These are phyloP conservation scores for Irpex sp. DNA, from an alignment of 1,284 basidiomycete species.

Conservation along the genomic window DNA sequence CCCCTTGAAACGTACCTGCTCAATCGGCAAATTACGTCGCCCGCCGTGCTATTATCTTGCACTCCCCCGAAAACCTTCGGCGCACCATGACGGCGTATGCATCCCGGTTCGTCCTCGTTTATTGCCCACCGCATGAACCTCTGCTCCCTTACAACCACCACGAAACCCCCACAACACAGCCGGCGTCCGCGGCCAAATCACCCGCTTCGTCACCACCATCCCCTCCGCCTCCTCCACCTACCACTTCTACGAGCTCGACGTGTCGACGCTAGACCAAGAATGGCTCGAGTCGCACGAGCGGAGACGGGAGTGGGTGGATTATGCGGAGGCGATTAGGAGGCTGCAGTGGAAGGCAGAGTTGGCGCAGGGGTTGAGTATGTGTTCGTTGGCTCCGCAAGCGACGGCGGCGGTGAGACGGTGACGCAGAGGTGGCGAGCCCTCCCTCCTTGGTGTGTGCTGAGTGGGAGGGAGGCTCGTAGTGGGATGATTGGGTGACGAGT, in stretches of 20 bases:
- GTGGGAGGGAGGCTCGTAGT: too few relatives aligned
- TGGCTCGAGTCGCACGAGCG: slow-evolving; percentile 77
- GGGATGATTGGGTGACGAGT: too few relatives aligned
- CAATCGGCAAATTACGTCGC: too few relatives aligned
- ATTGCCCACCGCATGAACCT: too few relatives aligned
- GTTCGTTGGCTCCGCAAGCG: slow-evolving; percentile 58
- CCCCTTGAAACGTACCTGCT: slow-evolving; percentile 8
- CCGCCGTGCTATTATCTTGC: too few relatives aligned
- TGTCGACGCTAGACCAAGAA: slow-evolving; percentile 61
- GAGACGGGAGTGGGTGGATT: slow-evolving; percentile 79
- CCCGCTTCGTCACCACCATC: slow-evolving; percentile 73
- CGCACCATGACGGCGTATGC: too few relatives aligned
- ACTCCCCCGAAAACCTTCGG: too few relatives aligned
- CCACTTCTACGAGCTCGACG: slow-evolving; percentile 84
- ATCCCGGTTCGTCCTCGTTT: too few relatives aligned
- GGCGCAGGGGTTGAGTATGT: slow-evolving; percentile 62
- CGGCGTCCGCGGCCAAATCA: slow-evolving; percentile 74
- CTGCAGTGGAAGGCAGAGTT: slow-evolving; percentile 78
- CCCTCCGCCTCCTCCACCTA: slow-evolving; percentile 71
- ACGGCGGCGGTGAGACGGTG: slow-evolving; percentile 18
- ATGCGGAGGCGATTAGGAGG: slow-evolving; percentile 65
- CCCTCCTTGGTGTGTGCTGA: too few relatives aligned
- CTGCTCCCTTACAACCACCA: slow-evolving; percentile 1
- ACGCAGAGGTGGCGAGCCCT: too few relatives aligned
- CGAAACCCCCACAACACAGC: slow-evolving; percentile 38